Evolutionary conservation across 257 asterid genomes (phyloP).

Genomic region (Coffea canephora): DNA sequence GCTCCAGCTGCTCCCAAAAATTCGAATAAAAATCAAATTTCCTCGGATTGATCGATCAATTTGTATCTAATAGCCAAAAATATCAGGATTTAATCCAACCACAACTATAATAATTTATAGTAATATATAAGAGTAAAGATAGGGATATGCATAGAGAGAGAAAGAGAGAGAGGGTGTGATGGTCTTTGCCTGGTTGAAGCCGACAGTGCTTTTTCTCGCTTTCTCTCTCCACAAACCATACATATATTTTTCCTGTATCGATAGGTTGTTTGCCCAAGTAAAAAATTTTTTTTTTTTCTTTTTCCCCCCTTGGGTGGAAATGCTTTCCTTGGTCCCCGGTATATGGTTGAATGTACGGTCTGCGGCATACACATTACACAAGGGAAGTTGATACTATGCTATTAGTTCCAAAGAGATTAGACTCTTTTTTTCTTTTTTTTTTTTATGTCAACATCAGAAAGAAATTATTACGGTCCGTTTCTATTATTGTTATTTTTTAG

Average conservation of each 20-base stretch:
- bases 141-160: background rate
- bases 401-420: conserved; percentile 6
- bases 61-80: conserved; percentile 4
- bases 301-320: no score
- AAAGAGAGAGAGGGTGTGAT: conserved; percentile 36
- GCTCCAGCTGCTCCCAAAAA: conserved; percentile 15
- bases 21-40: background rate
- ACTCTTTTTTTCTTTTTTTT: conserved; percentile 15
- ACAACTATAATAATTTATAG: background rate
- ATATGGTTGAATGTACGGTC: conserved; percentile 19
- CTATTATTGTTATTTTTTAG: background rate
- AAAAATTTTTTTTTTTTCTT: background rate
- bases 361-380: background rate
- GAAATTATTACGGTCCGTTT: background rate
- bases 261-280: background rate
- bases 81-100: background rate
- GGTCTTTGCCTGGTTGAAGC: conserved; percentile 87
- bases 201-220: conserved; percentile 49
- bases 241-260: conserved; percentile 5
- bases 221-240: conserved; percentile 35
- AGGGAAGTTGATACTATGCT: background rate
- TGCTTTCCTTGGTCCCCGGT: background rate
- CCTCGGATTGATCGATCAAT: conserved; percentile 29
- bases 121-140: conserved; percentile 1
- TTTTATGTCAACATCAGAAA: background rate